Evolutionary conservation across 2,329 filamentous ascomycete species (phyloP), one percentile per base, ranked within the genome.

Genomic region (Dendryphion nanum): DNA sequence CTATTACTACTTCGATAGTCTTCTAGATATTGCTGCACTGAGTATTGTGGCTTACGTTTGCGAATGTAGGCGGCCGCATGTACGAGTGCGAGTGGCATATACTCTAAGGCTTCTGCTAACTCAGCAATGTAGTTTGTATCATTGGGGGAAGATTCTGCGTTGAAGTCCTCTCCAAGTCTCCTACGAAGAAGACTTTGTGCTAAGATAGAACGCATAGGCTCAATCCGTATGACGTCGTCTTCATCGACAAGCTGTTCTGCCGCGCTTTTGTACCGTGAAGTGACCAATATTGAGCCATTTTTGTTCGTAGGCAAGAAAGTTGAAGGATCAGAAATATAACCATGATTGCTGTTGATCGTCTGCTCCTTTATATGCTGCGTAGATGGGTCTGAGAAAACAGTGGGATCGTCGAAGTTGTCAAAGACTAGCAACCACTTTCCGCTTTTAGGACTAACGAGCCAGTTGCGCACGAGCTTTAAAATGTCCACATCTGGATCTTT

Each of bases 321-420:
- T n/a, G n/a, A n/a, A n/a, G n/a, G n/a, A n/a, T n/a, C n/a, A n/a
- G n/a, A n/a, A n/a, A n/a, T n/a, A n/a, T n/a, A n/a, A n/a, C n/a
- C n/a, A n/a, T n/a, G n/a, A n/a, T n/a, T n/a, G n/a, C n/a, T n/a
- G n/a, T n/a, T n/a, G n/a, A n/a, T n/a, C n/a, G n/a, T n/a, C n/a
- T n/a, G n/a, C n/a, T n/a, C n/a, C n/a, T n/a, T n/a, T n/a, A n/a
- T n/a, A n/a, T n/a, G n/a, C n/a, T n/a, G n/a, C n/a, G n/a, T n/a
- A n/a, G n/a, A n/a, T n/a, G n/a, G n/a, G n/a, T n/a, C n/a, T n/a
- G n/a, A n/a, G n/a, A n/a, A n/a, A n/a, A n/a, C n/a, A n/a, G n/a
- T n/a, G n/a, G 35, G 33, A 38, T 73, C 65, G 35, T 73, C 68
- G 10, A 64, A 65, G 33, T 72, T 73, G 38, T 74, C 69, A 14